phyloP scores from a whole-genome alignment of 2,329 filamentous ascomycete genomes.

The Gnomoniopsis sp. region DNA sequence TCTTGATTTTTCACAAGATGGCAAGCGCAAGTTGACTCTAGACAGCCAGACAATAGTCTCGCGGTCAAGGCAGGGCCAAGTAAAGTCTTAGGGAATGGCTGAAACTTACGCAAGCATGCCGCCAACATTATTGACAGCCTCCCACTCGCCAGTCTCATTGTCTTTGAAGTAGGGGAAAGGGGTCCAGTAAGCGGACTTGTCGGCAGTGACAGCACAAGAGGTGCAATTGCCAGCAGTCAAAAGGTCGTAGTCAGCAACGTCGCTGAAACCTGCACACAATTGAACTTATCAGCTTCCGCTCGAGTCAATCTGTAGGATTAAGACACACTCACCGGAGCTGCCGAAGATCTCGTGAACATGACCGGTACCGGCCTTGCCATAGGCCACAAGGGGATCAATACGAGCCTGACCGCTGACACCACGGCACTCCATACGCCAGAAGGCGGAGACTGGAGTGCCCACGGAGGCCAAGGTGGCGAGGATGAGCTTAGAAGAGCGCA shows the following conservation, averaged over 20 bases:
- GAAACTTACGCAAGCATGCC: conserved; percentile 78
- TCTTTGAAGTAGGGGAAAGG: conserved; percentile 77
- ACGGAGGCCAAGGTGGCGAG: conserved; percentile 6
- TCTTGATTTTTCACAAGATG: no score
- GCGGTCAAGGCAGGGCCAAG: neutral
- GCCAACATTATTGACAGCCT: conserved; percentile 70
- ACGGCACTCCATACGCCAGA: conserved; percentile 88
- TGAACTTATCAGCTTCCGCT: neutral
- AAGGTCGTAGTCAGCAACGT: conserved; percentile 52
- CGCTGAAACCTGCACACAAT: conserved; percentile 55
- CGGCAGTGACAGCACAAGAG: conserved; percentile 74
- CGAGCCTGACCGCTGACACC: conserved; percentile 66
- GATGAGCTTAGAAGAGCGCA: conserved; percentile 13
- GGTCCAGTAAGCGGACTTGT: conserved; percentile 87
- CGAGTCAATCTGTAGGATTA: neutral
- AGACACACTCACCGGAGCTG: conserved; percentile 62
- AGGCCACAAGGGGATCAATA: conserved; percentile 72
- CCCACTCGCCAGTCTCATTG: conserved; percentile 56
- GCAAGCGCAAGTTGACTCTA: neutral
- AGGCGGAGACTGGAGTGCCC: conserved; percentile 51
- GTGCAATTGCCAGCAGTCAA: conserved; percentile 67
- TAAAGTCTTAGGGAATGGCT: neutral
- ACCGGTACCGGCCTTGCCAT: conserved; percentile 47
- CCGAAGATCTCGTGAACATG: conserved; percentile 78
- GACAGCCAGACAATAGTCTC: neutral